These are phyloP conservation scores for Pseudogymnoascus sp. DNA, from an alignment of 2,329 filamentous ascomycete species.

Conservation along the genomic window DNA sequence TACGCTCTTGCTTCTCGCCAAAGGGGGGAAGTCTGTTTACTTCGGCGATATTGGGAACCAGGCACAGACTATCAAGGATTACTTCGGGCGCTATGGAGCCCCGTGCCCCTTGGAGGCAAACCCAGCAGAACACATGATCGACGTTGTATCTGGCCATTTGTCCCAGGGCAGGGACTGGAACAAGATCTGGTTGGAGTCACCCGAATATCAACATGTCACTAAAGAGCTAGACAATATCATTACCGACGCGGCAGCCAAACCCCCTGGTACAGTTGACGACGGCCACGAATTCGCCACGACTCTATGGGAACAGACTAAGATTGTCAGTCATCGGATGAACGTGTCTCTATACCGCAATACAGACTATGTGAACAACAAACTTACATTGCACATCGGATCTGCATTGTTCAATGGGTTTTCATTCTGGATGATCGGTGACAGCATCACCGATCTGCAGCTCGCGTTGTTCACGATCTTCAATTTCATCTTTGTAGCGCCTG, in stretches of 20 bases:
- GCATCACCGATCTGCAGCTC: slow-evolving; percentile 43
- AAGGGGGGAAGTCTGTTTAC: slow-evolving; percentile 59
- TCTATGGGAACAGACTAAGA: slow-evolving; percentile 52
- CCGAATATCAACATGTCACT: slow-evolving; percentile 47
- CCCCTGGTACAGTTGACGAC: slow-evolving; percentile 35
- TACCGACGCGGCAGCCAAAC: slow-evolving; percentile 41
- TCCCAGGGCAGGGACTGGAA: slow-evolving; percentile 54
- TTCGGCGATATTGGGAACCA: slow-evolving; percentile 59
- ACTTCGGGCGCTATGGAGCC: slow-evolving; percentile 56
- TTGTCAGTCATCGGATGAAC: slow-evolving; percentile 57
- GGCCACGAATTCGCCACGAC: slow-evolving; percentile 67
- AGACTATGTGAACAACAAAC: slow-evolving; percentile 42
- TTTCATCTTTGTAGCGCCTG: slow-evolving; percentile 54
- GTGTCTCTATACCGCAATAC: slow-evolving; percentile 55
- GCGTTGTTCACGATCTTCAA: slow-evolving; percentile 54
- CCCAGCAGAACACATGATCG: slow-evolving; percentile 37
- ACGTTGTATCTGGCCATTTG: slow-evolving; percentile 39
- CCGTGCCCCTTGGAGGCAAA: slow-evolving; percentile 44
- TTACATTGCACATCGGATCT: slow-evolving; percentile 43
- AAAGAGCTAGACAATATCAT: slow-evolving; percentile 58
- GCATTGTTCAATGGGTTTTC: slow-evolving; percentile 54
- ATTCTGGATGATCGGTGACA: slow-evolving; percentile 51
- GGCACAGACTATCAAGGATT: slow-evolving; percentile 47
- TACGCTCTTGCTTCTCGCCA: slow-evolving; percentile 54
- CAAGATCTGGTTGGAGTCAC: slow-evolving; percentile 60